phyloP scores from a whole-genome alignment of 73 alveolate species.

The Uronychia setigera region DNA sequence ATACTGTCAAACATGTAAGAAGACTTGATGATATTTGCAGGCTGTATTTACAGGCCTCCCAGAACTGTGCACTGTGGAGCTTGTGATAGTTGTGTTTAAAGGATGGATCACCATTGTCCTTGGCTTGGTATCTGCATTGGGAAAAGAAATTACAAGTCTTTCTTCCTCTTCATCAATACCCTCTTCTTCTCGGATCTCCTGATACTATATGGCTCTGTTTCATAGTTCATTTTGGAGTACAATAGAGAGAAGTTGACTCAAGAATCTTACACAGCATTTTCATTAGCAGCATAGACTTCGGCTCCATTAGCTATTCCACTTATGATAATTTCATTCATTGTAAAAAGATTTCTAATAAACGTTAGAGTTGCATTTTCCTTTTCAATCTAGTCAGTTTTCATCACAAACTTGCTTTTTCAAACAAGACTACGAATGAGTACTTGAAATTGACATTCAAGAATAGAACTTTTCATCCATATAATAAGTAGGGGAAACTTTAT shows the following conservation, averaged over 20 bases:
- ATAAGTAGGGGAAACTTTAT: too few relatives aligned
- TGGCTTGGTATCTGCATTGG: constrained; percentile 97
- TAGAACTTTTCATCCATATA: not conserved
- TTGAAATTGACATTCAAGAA: not conserved
- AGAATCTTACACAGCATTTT: not conserved
- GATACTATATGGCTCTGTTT: not conserved
- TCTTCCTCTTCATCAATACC: not conserved
- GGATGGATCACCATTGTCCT: constrained; percentile 96
- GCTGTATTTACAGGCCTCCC: constrained; percentile 89
- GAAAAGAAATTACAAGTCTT: constrained; percentile 74
- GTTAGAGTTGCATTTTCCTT: not conserved
- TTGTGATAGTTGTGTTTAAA: constrained; percentile 92
- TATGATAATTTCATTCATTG: too few relatives aligned
- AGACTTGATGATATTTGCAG: constrained; percentile 3
- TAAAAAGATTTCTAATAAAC: too few relatives aligned
- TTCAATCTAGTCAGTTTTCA: not conserved
- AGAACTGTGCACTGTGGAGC: constrained; percentile 92
- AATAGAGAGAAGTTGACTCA: not conserved
- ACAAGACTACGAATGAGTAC: not conserved
- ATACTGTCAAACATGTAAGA: constrained; percentile 26
- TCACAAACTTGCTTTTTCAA: not conserved
- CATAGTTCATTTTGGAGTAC: not conserved
- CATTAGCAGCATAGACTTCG: too few relatives aligned
- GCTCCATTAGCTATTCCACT: too few relatives aligned
- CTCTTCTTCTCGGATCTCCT: not conserved